A percentile compares a stretch with the other conserved stretches of the same genome.
These are phyloP conservation scores for Eucalyptus cloeziana DNA, from an alignment of 345 rosid genomes.

Conservation along the genomic window DNA sequence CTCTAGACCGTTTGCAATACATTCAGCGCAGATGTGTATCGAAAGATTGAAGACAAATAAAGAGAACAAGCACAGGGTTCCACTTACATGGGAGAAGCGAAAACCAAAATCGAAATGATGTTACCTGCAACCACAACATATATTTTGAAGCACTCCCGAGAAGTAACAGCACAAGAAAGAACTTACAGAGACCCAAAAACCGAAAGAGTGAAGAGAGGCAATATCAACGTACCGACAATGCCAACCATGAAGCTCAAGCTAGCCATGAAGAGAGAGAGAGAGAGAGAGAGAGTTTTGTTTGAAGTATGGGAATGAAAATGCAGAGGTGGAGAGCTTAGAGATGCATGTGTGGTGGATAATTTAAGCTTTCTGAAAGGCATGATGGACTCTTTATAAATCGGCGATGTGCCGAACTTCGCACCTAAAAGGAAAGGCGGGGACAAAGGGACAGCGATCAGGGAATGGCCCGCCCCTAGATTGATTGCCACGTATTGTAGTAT, in stretches of 20 bases:
- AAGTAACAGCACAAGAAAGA: neutral
- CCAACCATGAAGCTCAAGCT: slow-evolving; percentile 35
- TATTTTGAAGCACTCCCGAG: neutral
- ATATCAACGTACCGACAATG: slow-evolving; percentile 15
- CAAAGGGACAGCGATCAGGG: neutral
- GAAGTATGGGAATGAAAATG: neutral
- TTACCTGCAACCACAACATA: slow-evolving; percentile 25
- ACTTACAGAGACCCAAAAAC: neutral
- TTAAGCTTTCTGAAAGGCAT: neutral
- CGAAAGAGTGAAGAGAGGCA: neutral
- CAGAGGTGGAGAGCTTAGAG: neutral
- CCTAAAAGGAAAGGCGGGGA: neutral
- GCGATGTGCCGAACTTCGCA: neutral
- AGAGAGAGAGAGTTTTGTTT: neutral
- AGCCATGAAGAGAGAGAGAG: slow-evolving; percentile 14
- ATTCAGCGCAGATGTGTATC: neutral
- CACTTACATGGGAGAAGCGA: slow-evolving; percentile 53
- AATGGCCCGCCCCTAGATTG: neutral
- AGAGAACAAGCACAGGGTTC: neutral
- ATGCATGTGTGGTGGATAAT: neutral
- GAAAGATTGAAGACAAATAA: neutral
- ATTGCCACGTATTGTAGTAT: neutral
- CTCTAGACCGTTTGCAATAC: neutral
- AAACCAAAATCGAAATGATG: slow-evolving; percentile 35
- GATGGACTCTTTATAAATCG: neutral